Percentiles rank a stretch among this genome's conserved stretches.
phyloP scores from a whole-genome alignment of 1,284 basidiomycete species.

The Ustilago crameri region DNA sequence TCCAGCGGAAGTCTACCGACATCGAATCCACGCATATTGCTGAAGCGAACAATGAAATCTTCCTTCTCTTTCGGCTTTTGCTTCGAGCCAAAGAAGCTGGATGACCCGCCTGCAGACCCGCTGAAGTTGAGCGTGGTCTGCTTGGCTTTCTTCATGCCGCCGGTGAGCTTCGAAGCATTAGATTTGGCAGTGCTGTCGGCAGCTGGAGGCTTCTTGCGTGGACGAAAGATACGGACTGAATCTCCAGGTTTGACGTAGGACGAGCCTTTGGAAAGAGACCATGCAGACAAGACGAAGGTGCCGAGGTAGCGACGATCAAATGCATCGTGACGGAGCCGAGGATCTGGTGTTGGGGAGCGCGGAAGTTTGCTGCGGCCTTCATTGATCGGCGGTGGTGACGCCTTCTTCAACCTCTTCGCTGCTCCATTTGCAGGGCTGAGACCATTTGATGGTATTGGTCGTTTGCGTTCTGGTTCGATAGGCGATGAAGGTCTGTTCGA shows the following conservation, averaged over 20 bases:
- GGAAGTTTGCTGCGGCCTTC: not conserved
- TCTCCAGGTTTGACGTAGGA: conserved; percentile 61
- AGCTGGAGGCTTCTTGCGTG: conserved; percentile 40
- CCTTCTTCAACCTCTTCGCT: conserved; percentile 10
- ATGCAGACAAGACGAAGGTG: conserved; percentile 63
- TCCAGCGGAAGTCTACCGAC: conserved; percentile 62
- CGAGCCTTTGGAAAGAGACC: conserved; percentile 62
- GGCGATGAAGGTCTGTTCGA: not conserved
- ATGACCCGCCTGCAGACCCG: not conserved
- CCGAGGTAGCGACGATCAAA: conserved; percentile 58
- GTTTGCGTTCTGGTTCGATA: not conserved
- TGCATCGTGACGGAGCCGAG: conserved; percentile 40
- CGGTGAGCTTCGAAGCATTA: conserved; percentile 19
- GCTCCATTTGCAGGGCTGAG: not conserved
- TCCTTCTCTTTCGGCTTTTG: conserved; percentile 50
- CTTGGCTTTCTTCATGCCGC: conserved; percentile 32
- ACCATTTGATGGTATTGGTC: not conserved
- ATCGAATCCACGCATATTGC: conserved; percentile 63
- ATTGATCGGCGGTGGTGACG: conserved; percentile 13
- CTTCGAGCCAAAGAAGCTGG: conserved; percentile 24
- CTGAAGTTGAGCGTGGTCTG: conserved; percentile 58
- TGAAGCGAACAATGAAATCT: conserved; percentile 65
- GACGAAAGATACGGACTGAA: conserved; percentile 54
- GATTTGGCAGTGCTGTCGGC: conserved; percentile 11
- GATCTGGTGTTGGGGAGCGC: conserved; percentile 38